Evolutionary conservation across 176 grass and related monocot species (phyloP).

Genomic region (Poa pratensis): DNA sequence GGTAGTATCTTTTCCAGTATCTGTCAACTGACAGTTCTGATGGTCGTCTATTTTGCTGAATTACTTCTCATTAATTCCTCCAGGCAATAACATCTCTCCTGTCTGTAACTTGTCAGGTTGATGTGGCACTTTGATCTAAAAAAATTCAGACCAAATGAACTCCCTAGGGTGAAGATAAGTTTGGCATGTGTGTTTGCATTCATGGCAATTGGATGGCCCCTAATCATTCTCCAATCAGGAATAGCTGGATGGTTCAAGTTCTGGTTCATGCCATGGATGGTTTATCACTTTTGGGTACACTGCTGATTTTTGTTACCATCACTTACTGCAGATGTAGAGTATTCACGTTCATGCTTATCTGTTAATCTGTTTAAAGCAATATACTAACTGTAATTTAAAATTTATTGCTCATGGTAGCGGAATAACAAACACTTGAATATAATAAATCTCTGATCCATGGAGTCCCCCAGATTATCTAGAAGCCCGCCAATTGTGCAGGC

Average conservation of each 20-base stretch:
- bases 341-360: slow-evolving; percentile 32
- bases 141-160: slow-evolving; percentile 83
- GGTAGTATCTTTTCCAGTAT: slow-evolving; percentile 57
- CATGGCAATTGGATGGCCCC: slow-evolving; percentile 95
- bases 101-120: slow-evolving; percentile 68
- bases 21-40: slow-evolving; percentile 24
- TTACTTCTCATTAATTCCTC: slow-evolving; percentile 19
- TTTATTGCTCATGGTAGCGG: not conserved
- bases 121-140: slow-evolving; percentile 87
- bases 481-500: not conserved
- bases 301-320: slow-evolving; percentile 16
- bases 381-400: slow-evolving; percentile 12
- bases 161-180: slow-evolving; percentile 94
- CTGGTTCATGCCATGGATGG: slow-evolving; percentile 97
- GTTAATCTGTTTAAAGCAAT: slow-evolving; percentile 9
- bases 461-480: not conserved
- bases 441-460: slow-evolving; percentile 10
- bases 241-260: slow-evolving; percentile 92
- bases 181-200: slow-evolving; percentile 89
- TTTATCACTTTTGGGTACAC: slow-evolving; percentile 97
- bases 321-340: slow-evolving; percentile 3
- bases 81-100: slow-evolving; percentile 32
- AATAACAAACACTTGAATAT: not conserved
- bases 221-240: slow-evolving; percentile 87
- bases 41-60: not conserved